Evolutionary conservation across 495 filamentous ascomycete genomes (phyloP).

Genomic region (Penicillium taxi): DNA sequence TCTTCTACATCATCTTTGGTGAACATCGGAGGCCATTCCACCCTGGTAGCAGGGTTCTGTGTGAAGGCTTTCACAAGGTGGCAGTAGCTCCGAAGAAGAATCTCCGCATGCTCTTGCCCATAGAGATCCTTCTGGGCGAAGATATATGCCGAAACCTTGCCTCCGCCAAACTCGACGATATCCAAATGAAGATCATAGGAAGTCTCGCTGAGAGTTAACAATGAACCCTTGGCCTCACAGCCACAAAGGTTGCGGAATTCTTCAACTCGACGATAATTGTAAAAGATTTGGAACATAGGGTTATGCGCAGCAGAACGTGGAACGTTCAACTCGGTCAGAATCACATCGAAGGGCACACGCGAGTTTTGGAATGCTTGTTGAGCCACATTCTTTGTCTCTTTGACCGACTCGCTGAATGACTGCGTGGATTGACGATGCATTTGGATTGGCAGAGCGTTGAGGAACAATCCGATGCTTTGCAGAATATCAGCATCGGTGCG

Average conservation of each 20-base stretch:
- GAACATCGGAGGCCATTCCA: conserved; percentile 14
- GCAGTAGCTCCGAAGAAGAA: conserved; percentile 23
- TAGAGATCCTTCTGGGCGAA: conserved; percentile 20
- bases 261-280: conserved; percentile 28
- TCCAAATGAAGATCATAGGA: conserved; percentile 19
- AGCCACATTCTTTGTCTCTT: conserved; percentile 10
- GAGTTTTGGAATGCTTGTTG: conserved; percentile 14
- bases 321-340: conserved; percentile 32
- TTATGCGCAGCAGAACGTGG: conserved; percentile 24
- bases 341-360: conserved; percentile 36
- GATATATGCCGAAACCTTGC: conserved; percentile 9
- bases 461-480: conserved; percentile 31
- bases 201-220: conserved; percentile 18
- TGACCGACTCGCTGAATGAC: conserved; percentile 8
- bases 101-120: conserved; percentile 13
- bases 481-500: conserved; percentile 21
- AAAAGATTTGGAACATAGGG: conserved; percentile 34
- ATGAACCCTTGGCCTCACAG: conserved; percentile 7
- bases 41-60: conserved; percentile 14
- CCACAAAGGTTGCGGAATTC: conserved; percentile 15
- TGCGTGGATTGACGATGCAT: conserved; percentile 14
- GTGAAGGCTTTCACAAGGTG: conserved; percentile 19
- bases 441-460: conserved; percentile 42
- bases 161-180: conserved; percentile 8
- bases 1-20: conserved; percentile 6